phyloP scores from a whole-genome alignment of 2,329 filamentous ascomycete genomes.

The Ampelomyces quisqualis region DNA sequence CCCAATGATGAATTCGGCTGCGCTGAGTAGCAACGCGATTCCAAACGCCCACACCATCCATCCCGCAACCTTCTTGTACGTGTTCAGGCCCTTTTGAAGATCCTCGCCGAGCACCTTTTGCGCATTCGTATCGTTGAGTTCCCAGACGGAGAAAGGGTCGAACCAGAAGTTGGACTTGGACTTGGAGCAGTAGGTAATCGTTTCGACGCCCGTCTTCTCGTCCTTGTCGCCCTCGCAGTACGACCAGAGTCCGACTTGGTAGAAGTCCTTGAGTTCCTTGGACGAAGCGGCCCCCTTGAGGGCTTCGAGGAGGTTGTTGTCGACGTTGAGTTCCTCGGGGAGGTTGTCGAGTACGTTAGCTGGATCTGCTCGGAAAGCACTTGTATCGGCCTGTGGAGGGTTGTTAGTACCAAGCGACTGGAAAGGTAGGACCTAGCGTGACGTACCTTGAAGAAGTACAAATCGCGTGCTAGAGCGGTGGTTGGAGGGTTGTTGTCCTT shows the following conservation, averaged over 20 bases:
- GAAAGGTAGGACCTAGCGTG: conserved; percentile 42
- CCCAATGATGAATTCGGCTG: conserved; percentile 72
- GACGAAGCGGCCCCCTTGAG: conserved; percentile 42
- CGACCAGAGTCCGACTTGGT: conserved; percentile 81
- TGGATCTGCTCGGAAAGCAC: conserved; percentile 57
- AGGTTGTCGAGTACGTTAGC: conserved; percentile 39
- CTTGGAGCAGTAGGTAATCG: conserved; percentile 64
- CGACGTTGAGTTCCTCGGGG: conserved; percentile 31
- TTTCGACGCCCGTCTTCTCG: conserved; percentile 50
- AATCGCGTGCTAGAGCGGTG: conserved; percentile 49
- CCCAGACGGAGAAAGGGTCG: conserved; percentile 66
- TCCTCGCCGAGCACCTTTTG: conserved; percentile 62
- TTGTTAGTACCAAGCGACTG: background rate
- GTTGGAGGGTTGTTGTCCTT: conserved; percentile 29
- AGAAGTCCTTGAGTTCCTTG: conserved; percentile 66
- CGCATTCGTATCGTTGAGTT: conserved; percentile 57
- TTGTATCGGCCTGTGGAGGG: conserved; percentile 34
- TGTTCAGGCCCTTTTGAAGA: conserved; percentile 66
- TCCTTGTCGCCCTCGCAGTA: conserved; percentile 71
- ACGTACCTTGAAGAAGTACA: conserved; percentile 59
- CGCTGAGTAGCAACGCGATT: conserved; percentile 69
- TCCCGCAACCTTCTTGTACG: conserved; percentile 71
- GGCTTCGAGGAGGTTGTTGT: conserved; percentile 45
- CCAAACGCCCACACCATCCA: conserved; percentile 85
- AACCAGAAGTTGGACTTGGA: conserved; percentile 75